Conservation (phyloP, 225 moss, liverwort and hornwort genomes). For the Sphagnum tenellum region DNA sequence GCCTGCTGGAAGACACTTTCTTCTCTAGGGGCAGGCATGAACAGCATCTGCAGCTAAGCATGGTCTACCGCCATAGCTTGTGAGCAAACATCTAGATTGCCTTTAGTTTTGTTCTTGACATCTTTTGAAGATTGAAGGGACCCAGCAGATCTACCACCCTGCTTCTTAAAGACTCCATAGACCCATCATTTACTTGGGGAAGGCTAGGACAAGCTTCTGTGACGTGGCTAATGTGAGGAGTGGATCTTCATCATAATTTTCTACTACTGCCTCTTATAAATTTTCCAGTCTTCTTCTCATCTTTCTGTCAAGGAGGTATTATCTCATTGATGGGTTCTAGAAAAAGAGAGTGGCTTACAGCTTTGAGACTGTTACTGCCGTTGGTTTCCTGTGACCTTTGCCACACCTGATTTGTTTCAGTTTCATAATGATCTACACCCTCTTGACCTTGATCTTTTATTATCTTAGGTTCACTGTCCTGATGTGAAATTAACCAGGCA, state of each 20-base stretch:
- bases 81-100: constrained; percentile 12
- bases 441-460: constrained; percentile 13
- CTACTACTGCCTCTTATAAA: neutral
- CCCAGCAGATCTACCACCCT: constrained; percentile 5
- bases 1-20: constrained; percentile 12
- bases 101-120: neutral
- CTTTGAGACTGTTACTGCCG: neutral
- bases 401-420: neutral
- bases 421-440: neutral
- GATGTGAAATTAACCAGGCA: too few species aligned
- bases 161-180: neutral
- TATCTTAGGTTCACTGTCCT: too few species aligned
- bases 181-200: too few species aligned
- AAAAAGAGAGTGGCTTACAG: neutral
- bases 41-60: constrained; percentile 17
- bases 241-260: too few species aligned
- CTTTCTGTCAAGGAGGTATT: neutral
- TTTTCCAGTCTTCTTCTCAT: neutral
- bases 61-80: constrained; percentile 14
- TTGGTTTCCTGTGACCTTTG: neutral
- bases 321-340: constrained; percentile 9
- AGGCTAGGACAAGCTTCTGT: too few species aligned
- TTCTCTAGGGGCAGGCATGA: constrained; percentile 17
- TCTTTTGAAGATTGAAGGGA: neutral
- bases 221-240: too few species aligned